phyloP scores from a whole-genome alignment of 2,329 filamentous ascomycete species.

The Xylariomycetidae sp. region DNA sequence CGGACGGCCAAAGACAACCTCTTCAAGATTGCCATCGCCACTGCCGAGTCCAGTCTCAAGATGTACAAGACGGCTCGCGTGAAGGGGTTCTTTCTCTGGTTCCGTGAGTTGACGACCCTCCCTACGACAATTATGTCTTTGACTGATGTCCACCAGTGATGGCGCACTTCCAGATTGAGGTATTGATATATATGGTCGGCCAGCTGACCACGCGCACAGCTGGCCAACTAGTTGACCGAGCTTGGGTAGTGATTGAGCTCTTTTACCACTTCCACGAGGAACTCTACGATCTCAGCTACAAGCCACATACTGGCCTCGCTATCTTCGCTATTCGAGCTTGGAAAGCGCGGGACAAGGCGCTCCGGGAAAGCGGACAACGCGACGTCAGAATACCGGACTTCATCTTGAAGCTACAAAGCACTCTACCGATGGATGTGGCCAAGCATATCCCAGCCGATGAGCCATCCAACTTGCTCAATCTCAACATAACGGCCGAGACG shows the following conservation, averaged over 20 bases:
- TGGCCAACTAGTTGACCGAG: conserved; percentile 46
- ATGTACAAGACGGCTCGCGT: conserved; percentile 37
- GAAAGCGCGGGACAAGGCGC: conserved; percentile 40
- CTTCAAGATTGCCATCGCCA: conserved; percentile 47
- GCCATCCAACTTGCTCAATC: conserved; percentile 5
- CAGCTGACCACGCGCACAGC: conserved; percentile 44
- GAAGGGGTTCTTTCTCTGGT: conserved; percentile 47
- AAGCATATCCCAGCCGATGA: conserved; percentile 23
- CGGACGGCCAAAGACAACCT: conserved; percentile 45
- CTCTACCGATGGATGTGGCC: conserved; percentile 34
- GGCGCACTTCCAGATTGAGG: conserved; percentile 48
- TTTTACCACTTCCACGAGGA: conserved; percentile 45
- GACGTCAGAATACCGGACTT: conserved; percentile 37
- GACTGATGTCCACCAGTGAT: conserved; percentile 19
- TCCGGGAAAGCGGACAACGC: conserved; percentile 23
- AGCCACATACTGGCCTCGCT: conserved; percentile 38
- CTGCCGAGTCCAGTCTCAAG: conserved; percentile 40
- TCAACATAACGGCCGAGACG: conserved; percentile 2
- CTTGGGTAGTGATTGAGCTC: conserved; percentile 42
- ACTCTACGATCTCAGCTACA: conserved; percentile 42
- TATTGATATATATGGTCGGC: conserved; percentile 49
- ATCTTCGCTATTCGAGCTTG: conserved; percentile 46
- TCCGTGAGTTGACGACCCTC: conserved; percentile 30
- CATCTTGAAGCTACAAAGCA: conserved; percentile 37
- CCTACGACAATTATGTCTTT: neutral